Conservation (phyloP, 305 asterid species). For the Fraxinus velutina region DNA sequence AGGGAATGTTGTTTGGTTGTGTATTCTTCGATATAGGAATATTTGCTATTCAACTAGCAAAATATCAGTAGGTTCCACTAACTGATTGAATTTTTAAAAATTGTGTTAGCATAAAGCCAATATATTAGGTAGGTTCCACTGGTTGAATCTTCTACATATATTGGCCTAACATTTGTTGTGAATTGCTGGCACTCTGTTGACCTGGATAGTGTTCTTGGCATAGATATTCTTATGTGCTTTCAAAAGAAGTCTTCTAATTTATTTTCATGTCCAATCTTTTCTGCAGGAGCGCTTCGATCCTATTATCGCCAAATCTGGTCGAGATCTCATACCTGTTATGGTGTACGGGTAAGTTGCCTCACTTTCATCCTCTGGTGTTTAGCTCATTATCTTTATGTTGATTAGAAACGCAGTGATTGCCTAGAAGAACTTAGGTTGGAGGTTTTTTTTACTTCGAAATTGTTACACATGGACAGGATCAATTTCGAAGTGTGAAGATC, state of each 20-base stretch:
- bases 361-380: neutral
- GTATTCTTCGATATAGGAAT: neutral
- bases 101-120: neutral
- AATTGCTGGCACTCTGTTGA: conserved; percentile 1
- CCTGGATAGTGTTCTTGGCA: neutral
- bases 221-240: conserved; percentile 1
- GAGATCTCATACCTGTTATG: conserved; percentile 98
- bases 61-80: neutral
- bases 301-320: conserved; percentile 86
- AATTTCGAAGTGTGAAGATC: neutral
- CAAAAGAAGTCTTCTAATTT: conserved; percentile 9
- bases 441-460: neutral
- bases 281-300: conserved; percentile 97
- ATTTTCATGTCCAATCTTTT: conserved; percentile 12
- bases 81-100: neutral
- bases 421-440: conserved; percentile 10
- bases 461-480: neutral
- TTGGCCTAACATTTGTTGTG: neutral
- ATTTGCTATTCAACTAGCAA: neutral
- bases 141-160: neutral
- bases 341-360: conserved; percentile 79
- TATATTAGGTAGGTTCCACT: neutral
- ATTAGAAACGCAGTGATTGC: conserved; percentile 4
- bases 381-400: neutral
- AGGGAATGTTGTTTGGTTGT: neutral